Evolutionary conservation across 148 eudicot species (phyloP).

Genomic region (Selenicereus undatus): DNA sequence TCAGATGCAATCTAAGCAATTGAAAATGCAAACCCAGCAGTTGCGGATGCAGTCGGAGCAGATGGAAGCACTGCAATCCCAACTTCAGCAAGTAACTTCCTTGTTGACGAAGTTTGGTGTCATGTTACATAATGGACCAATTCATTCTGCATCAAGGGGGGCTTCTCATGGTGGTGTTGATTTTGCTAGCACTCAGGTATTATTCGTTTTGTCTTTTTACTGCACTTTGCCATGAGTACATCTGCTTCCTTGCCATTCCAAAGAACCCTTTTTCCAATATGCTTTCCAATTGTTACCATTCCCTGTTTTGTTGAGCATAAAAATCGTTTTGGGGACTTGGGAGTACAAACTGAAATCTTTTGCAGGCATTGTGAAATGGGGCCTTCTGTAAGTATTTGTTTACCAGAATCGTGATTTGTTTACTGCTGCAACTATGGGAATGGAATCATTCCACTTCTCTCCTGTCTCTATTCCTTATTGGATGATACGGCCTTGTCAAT

Average conservation of each 20-base stretch:
- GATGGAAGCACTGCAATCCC: slow-evolving; percentile 32
- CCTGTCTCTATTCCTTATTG: too few relatives aligned
- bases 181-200: slow-evolving; percentile 22
- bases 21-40: slow-evolving; percentile 32
- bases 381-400: not conserved
- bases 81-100: slow-evolving; percentile 34
- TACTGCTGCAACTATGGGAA: not conserved
- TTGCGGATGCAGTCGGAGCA: slow-evolving; percentile 34
- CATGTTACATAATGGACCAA: slow-evolving; percentile 28
- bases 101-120: slow-evolving; percentile 29
- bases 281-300: not conserved
- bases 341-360: not conserved
- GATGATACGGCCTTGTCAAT: too few relatives aligned
- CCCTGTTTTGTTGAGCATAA: not conserved
- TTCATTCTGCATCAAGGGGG: slow-evolving; percentile 11
- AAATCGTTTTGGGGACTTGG: not conserved
- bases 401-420: not conserved
- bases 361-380: not conserved
- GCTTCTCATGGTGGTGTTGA: slow-evolving; percentile 5
- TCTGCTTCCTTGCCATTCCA: not conserved
- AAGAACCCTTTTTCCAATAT: not conserved
- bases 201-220: not conserved
- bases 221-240: not conserved
- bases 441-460: not conserved
- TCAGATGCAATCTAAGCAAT: slow-evolving; percentile 33